Evolutionary conservation across 495 filamentous ascomycete genomes (phyloP).

Genomic region (Penicillium simplicissimum): DNA sequence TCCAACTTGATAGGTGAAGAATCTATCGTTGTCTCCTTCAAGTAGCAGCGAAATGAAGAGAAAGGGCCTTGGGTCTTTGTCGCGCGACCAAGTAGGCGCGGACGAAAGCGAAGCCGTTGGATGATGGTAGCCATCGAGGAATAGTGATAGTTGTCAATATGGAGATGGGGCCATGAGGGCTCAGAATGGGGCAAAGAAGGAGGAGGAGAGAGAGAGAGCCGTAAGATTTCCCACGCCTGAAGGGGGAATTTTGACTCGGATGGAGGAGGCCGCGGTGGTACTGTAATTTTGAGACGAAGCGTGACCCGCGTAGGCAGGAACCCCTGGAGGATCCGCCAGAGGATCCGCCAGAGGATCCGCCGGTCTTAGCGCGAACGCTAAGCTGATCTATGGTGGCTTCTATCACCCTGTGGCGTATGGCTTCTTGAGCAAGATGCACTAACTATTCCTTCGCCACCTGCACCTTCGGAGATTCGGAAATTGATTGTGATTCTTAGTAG

Average conservation of each 20-base stretch:
- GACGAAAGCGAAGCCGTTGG: constrained; percentile 12
- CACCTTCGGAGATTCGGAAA: too few species aligned
- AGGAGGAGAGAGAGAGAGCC: not conserved
- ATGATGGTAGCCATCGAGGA: constrained; percentile 8
- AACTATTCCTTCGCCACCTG: too few species aligned
- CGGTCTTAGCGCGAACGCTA: constrained; percentile 13
- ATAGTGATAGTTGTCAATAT: constrained; percentile 3
- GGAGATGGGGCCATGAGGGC: not conserved
- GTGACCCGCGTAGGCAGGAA: not conserved
- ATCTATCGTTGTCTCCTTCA: constrained; percentile 6
- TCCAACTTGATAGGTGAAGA: constrained; percentile 10
- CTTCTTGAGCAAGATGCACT: not conserved
- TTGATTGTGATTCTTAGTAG: too few species aligned
- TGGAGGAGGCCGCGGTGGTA: too few species aligned
- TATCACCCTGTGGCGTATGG: not conserved
- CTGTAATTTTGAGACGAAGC: not conserved
- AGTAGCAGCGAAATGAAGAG: constrained; percentile 12
- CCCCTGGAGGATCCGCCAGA: constrained; percentile 3
- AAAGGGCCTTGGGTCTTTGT: constrained; percentile 8
- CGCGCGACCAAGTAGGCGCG: constrained; percentile 12
- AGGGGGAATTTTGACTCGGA: too few species aligned
- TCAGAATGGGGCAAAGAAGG: not conserved
- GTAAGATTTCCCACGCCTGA: not conserved
- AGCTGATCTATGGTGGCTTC: constrained; percentile 2
- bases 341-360: constrained; percentile 7